Evolutionary conservation across 1,284 basidiomycete species (phyloP).

Genomic region (Bondarzewia mesenterica): DNA sequence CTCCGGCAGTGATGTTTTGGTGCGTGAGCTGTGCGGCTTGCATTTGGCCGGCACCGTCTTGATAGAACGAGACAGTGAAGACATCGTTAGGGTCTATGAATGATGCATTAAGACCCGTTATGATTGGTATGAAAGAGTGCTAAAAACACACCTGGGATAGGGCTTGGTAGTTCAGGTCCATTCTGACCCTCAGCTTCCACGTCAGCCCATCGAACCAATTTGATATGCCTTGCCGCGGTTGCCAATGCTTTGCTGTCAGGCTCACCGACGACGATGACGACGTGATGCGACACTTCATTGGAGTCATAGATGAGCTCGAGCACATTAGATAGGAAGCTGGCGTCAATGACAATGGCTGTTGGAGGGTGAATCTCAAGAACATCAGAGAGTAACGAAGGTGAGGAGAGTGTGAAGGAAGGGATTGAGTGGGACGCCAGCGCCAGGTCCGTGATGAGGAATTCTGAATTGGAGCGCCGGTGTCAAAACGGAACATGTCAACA

Average conservation of each 20-base stretch:
- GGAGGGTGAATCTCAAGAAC: slow-evolving; percentile 59
- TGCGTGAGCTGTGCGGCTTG: slow-evolving; percentile 64
- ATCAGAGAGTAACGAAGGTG: slow-evolving; percentile 45
- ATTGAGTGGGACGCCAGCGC: slow-evolving; percentile 67
- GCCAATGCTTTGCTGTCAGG: slow-evolving; percentile 30
- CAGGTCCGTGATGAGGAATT: slow-evolving; percentile 69
- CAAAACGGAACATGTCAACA: slow-evolving; percentile 4
- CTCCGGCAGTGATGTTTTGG: slow-evolving; percentile 71
- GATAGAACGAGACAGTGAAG: slow-evolving; percentile 61
- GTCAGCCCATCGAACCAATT: slow-evolving; percentile 52
- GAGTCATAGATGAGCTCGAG: slow-evolving; percentile 62
- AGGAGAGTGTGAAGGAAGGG: slow-evolving; percentile 59
- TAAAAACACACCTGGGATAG: slow-evolving; percentile 38
- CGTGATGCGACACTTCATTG: slow-evolving; percentile 39
- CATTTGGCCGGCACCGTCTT: slow-evolving; percentile 39
- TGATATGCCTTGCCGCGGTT: slow-evolving; percentile 39
- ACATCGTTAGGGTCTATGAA: slow-evolving; percentile 47
- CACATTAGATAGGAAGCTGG: slow-evolving; percentile 51
- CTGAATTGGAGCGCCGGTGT: slow-evolving; percentile 26
- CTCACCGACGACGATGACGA: slow-evolving; percentile 62
- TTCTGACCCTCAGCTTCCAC: slow-evolving; percentile 55
- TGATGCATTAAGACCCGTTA: background rate
- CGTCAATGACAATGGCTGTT: slow-evolving; percentile 60
- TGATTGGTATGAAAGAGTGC: background rate
- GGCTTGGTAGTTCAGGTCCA: slow-evolving; percentile 34